Conservation (phyloP, 1,284 basidiomycete genomes). For the Rhodotorula sp. region DNA sequence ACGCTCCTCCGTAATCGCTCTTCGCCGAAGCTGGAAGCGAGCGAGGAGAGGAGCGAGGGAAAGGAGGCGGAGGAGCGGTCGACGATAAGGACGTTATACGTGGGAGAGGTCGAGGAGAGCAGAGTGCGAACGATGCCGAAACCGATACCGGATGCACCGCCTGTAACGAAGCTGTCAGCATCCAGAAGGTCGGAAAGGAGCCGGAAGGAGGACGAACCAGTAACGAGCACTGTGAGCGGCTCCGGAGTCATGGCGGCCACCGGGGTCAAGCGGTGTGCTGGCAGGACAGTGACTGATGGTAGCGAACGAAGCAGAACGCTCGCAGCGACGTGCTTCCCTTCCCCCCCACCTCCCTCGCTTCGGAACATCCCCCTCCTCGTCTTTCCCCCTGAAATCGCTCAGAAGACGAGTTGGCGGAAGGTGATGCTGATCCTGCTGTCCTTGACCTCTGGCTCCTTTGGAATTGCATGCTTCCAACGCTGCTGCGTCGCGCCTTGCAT, state of each 20-base stretch:
- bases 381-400: neutral
- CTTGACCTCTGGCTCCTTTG: constrained; percentile 50
- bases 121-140: neutral
- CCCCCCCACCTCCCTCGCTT: too few species aligned
- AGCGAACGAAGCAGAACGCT: too few species aligned
- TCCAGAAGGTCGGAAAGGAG: neutral
- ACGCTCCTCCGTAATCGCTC: neutral
- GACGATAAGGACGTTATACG: constrained; percentile 5
- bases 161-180: neutral
- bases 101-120: neutral
- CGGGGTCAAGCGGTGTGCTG: neutral
- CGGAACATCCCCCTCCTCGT: too few species aligned
- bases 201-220: neutral
- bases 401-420: constrained; percentile 51
- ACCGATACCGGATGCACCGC: constrained; percentile 12
- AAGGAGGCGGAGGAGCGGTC: neutral
- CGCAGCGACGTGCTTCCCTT: too few species aligned
- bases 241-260: neutral
- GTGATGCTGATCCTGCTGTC: constrained; percentile 53
- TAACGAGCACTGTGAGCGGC: neutral
- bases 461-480: constrained; percentile 58
- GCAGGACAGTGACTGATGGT: too few species aligned
- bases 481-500: constrained; percentile 59
- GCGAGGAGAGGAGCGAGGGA: neutral
- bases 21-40: neutral